These are phyloP conservation scores for Xylariomycetidae sp. DNA, from an alignment of 2,329 filamentous ascomycete species.

Conservation along the genomic window DNA sequence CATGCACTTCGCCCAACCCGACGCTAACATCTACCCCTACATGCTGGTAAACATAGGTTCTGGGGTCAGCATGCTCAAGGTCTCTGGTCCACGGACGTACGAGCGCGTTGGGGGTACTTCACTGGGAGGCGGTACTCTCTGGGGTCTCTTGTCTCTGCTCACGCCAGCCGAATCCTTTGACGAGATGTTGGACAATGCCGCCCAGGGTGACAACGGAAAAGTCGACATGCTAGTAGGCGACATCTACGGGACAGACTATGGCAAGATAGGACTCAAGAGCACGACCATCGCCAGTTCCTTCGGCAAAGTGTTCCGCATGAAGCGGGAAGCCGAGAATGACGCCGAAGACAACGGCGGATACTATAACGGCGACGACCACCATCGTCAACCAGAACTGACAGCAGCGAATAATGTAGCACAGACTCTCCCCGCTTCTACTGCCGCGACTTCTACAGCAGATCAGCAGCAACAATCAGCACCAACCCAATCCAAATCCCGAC, in stretches of 20 bases:
- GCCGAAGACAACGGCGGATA: slow-evolving; percentile 68
- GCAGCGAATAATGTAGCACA: no score
- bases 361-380: slow-evolving; percentile 43
- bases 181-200: slow-evolving; percentile 91
- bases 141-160: slow-evolving; percentile 86
- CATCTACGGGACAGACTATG: slow-evolving; percentile 94
- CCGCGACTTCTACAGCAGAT: no score
- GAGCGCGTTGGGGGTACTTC: slow-evolving; percentile 93
- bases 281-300: slow-evolving; percentile 95
- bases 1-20: slow-evolving; percentile 79
- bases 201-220: slow-evolving; percentile 82
- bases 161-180: slow-evolving; percentile 96
- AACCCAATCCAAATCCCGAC: slow-evolving; percentile 6
- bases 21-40: slow-evolving; percentile 87
- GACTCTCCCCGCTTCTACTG: no score
- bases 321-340: slow-evolving; percentile 72
- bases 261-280: slow-evolving; percentile 92
- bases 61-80: slow-evolving; percentile 95
- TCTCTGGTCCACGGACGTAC: slow-evolving; percentile 81
- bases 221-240: slow-evolving; percentile 98
- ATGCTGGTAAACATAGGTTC: slow-evolving; percentile 97
- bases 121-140: slow-evolving; percentile 92
- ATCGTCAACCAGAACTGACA: slow-evolving; percentile 12
- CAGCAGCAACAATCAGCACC: slow-evolving; percentile 2
- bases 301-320: slow-evolving; percentile 93